Conservation (phyloP, 176 grass and related monocot species). For the Tillandsia fasciculata region DNA sequence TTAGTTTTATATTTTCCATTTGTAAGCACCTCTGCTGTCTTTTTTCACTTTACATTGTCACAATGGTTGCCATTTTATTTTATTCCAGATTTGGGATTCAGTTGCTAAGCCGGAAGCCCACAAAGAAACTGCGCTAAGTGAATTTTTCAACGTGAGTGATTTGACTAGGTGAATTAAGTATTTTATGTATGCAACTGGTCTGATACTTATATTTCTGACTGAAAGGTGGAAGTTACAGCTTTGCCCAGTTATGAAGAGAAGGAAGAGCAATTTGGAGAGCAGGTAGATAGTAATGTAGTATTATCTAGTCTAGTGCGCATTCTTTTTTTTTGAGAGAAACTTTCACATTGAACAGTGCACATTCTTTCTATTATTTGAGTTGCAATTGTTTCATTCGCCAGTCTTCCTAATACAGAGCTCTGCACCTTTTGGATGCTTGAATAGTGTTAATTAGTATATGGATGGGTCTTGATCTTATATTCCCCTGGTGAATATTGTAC, state of each 20-base stretch:
- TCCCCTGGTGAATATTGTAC: background rate
- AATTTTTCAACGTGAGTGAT: constrained; percentile 83
- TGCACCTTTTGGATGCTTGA: too few relatives aligned
- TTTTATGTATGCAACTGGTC: background rate
- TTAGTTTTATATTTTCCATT: constrained; percentile 15
- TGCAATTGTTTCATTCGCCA: too few relatives aligned
- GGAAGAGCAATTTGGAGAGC: constrained; percentile 64
- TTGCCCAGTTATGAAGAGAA: constrained; percentile 87
- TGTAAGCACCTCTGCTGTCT: background rate
- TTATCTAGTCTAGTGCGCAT: background rate
- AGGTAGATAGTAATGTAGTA: constrained; percentile 35
- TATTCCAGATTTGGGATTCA: constrained; percentile 70
- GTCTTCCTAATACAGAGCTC: too few relatives aligned
- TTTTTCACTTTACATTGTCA: constrained; percentile 12
- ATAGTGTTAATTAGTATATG: too few relatives aligned
- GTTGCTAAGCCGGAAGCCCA: constrained; percentile 71
- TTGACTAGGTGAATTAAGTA: constrained; percentile 10
- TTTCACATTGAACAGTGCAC: too few relatives aligned
- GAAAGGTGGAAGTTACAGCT: constrained; percentile 80
- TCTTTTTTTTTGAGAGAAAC: too few relatives aligned
- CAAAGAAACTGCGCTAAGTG: constrained; percentile 58
- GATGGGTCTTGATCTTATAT: too few relatives aligned
- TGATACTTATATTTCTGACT: constrained; percentile 32
- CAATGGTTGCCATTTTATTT: constrained; percentile 14
- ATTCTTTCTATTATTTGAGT: too few relatives aligned